Percentiles rank a stretch among this genome's conserved stretches.
phyloP scores from a whole-genome alignment of 2,329 filamentous ascomycete species.

The Pseudonectria foliicola region DNA sequence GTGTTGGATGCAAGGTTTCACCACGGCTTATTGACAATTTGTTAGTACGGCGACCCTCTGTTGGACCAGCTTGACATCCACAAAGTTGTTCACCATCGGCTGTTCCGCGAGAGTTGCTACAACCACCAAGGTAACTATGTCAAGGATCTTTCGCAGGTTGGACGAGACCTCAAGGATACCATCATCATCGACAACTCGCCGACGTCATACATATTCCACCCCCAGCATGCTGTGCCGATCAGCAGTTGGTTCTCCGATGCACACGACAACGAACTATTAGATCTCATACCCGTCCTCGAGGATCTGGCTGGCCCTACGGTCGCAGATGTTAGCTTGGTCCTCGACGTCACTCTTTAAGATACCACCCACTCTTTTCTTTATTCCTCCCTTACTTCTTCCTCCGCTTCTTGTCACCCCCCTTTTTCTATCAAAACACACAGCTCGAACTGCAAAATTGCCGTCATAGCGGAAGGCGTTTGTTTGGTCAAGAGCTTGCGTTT shows the following conservation, averaged over 20 bases:
- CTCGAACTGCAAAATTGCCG: conserved; percentile 31
- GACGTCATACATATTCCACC: conserved; percentile 98
- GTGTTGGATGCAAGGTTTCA: not conserved
- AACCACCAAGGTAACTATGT: conserved; percentile 99
- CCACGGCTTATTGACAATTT: conserved; percentile 15
- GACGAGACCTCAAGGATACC: conserved; percentile 89
- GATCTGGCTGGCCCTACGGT: conserved; percentile 86
- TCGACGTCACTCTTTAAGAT: conserved; percentile 74
- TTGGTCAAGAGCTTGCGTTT: conserved; percentile 42
- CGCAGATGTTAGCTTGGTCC: conserved; percentile 90
- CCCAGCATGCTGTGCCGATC: conserved; percentile 96
- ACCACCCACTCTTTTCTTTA: conserved; percentile 23
- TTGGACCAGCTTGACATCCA: conserved; percentile 97
- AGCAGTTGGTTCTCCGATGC: conserved; percentile 99
- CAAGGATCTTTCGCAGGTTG: conserved; percentile 96
- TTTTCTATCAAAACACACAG: conserved; percentile 25
- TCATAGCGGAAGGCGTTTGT: conserved; percentile 48
- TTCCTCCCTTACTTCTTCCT: conserved; percentile 21
- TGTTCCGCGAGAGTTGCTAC: conserved; percentile 98
- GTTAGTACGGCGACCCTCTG: conserved; percentile 87
- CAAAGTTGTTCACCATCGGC: conserved; percentile 86
- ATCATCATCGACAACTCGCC: conserved; percentile 99
- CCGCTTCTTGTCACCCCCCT: conserved; percentile 22
- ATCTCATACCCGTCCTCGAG: conserved; percentile 96
- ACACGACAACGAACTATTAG: conserved; percentile 96